Percentiles rank a stretch among this genome's conserved stretches.
These are phyloP conservation scores for Verticillium nonalfalfae DNA, from an alignment of 2,329 filamentous ascomycete genomes.

Conservation along the genomic window DNA sequence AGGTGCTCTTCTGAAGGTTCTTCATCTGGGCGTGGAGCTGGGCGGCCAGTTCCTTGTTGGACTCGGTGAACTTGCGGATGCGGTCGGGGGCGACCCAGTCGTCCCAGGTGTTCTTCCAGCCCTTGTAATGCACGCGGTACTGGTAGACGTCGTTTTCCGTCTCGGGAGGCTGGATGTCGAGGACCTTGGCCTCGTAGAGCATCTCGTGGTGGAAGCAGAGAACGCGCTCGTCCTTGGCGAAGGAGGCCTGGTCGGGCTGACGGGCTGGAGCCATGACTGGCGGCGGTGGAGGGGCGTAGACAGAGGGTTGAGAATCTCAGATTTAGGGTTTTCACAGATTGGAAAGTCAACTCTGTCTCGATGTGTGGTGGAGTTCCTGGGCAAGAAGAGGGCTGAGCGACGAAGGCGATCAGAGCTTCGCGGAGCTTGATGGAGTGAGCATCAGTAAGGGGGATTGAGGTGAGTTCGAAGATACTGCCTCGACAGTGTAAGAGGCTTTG, in stretches of 20 bases:
- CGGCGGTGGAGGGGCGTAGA: constrained; percentile 2
- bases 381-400: neutral
- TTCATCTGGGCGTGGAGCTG: constrained; percentile 67
- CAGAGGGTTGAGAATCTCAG: neutral
- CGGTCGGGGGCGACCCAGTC: constrained; percentile 96
- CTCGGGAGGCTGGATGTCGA: constrained; percentile 68
- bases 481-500: neutral
- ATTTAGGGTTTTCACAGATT: neutral
- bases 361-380: neutral
- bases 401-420: neutral
- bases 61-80: constrained; percentile 87
- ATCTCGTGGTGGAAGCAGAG: constrained; percentile 97
- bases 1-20: constrained; percentile 38
- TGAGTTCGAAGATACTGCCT: neutral
- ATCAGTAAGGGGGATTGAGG: neutral
- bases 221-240: constrained; percentile 81
- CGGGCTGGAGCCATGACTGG: constrained; percentile 33
- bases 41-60: constrained; percentile 83
- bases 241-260: constrained; percentile 28
- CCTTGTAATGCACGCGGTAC: constrained; percentile 97
- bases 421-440: neutral
- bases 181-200: constrained; percentile 94
- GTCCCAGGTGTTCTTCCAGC: constrained; percentile 99
- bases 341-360: neutral
- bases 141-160: constrained; percentile 63